These are phyloP conservation scores for Penicillium taxi DNA, from an alignment of 495 filamentous ascomycete genomes.

Conservation along the genomic window DNA sequence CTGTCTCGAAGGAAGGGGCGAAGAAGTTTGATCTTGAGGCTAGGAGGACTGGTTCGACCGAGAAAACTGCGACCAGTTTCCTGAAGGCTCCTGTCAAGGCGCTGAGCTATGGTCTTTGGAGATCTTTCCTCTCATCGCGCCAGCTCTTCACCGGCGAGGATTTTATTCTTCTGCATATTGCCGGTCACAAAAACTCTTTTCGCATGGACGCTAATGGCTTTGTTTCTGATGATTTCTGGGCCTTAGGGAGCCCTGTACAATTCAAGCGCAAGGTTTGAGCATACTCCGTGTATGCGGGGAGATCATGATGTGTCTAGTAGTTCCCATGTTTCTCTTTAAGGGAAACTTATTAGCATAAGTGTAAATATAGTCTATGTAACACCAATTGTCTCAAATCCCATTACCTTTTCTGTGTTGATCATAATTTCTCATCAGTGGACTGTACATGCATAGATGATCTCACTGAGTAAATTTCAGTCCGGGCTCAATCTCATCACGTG, in stretches of 20 bases:
- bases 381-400: too few relatives aligned
- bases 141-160: constrained; percentile 40
- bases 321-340: too few relatives aligned
- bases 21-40: constrained; percentile 16
- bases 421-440: too few relatives aligned
- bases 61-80: constrained; percentile 18
- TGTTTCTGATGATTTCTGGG: constrained; percentile 30
- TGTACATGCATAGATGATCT: too few relatives aligned
- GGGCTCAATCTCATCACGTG: too few relatives aligned
- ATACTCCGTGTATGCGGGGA: not conserved
- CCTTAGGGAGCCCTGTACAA: constrained; percentile 21
- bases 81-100: constrained; percentile 33
- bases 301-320: not conserved
- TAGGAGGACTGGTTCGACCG: constrained; percentile 10
- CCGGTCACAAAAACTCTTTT: constrained; percentile 32
- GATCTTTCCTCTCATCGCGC: constrained; percentile 31
- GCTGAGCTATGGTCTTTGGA: constrained; percentile 27
- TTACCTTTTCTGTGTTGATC: too few relatives aligned
- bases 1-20: constrained; percentile 16
- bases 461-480: too few relatives aligned
- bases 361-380: too few relatives aligned
- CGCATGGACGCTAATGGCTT: constrained; percentile 36
- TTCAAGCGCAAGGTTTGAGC: constrained; percentile 1
- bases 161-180: constrained; percentile 37
- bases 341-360: too few relatives aligned